Evolutionary conservation across 2,329 filamentous ascomycete genomes (phyloP).

Genomic region (Juglanconis sp.): DNA sequence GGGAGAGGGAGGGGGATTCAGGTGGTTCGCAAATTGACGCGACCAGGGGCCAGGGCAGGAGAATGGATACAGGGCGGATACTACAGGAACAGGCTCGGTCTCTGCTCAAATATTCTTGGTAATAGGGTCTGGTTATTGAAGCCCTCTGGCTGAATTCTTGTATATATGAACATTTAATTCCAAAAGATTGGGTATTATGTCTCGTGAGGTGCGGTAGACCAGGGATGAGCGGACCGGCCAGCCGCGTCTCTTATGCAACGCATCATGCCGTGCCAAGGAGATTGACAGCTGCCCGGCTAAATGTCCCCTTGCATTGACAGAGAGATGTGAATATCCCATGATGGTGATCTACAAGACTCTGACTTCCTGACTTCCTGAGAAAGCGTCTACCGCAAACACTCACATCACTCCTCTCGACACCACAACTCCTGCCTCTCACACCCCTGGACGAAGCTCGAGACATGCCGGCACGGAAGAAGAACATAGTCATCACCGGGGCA

Average conservation of each 20-base stretch:
- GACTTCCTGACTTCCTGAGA: background rate
- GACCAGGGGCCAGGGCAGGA: no score
- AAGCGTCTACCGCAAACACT: slow-evolving; percentile 3
- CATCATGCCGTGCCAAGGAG: background rate
- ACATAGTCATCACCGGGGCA: slow-evolving; percentile 29
- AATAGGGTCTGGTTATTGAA: background rate
- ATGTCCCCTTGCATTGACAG: background rate
- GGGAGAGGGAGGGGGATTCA: no score
- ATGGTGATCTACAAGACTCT: slow-evolving; percentile 1
- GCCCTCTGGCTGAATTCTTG: slow-evolving; percentile 4
- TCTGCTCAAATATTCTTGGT: background rate
- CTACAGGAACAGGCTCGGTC: background rate
- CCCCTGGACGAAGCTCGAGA: background rate
- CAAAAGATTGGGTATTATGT: background rate
- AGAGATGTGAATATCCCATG: background rate
- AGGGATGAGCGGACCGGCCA: background rate
- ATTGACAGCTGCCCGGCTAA: slow-evolving; percentile 5
- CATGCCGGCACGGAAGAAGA: slow-evolving; percentile 12
- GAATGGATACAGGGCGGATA: background rate
- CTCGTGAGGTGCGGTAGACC: background rate
- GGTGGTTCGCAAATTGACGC: no score
- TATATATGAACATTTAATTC: slow-evolving; percentile 7
- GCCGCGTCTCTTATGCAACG: background rate
- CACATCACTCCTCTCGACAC: background rate
- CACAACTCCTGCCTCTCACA: background rate